Conservation (phyloP, 1,284 basidiomycete species). For the Tremellales sp. region DNA sequence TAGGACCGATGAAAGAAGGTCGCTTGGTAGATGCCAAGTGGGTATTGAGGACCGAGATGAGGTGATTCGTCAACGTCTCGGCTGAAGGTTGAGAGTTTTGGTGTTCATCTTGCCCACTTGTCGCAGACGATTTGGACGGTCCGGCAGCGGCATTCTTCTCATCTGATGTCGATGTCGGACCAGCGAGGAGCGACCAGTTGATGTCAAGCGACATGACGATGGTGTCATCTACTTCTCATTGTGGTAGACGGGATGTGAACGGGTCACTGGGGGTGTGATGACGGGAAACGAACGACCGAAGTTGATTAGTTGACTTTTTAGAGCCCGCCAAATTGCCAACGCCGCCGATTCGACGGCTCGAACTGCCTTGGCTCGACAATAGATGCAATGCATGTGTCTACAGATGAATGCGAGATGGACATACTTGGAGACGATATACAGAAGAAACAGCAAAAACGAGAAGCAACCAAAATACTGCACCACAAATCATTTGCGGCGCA, state of each 20-base stretch:
- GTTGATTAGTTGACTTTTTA: no score
- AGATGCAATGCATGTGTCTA: no score
- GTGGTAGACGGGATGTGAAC: background rate
- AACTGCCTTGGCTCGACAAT: no score
- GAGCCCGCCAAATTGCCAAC: no score
- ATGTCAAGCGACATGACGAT: conserved; percentile 55
- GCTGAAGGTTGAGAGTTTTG: background rate
- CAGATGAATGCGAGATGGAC: no score
- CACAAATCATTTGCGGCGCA: background rate
- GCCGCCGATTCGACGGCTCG: no score
- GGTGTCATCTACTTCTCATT: no score
- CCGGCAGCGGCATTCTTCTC: background rate
- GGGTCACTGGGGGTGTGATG: no score
- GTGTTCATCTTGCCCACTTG: background rate
- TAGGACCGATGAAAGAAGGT: conserved; percentile 90
- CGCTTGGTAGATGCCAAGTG: conserved; percentile 66
- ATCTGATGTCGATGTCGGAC: conserved; percentile 9
- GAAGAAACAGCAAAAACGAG: background rate
- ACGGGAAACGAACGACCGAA: no score
- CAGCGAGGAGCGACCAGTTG: conserved; percentile 53
- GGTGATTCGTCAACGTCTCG: conserved; percentile 59
- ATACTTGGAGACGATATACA: background rate
- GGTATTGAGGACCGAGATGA: conserved; percentile 74
- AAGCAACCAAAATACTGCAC: background rate
- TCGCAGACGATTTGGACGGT: background rate